A percentile compares a stretch with the other conserved stretches of the same genome.
phyloP scores from a whole-genome alignment of 495 filamentous ascomycete genomes.

The Apiosordaria backusii region DNA sequence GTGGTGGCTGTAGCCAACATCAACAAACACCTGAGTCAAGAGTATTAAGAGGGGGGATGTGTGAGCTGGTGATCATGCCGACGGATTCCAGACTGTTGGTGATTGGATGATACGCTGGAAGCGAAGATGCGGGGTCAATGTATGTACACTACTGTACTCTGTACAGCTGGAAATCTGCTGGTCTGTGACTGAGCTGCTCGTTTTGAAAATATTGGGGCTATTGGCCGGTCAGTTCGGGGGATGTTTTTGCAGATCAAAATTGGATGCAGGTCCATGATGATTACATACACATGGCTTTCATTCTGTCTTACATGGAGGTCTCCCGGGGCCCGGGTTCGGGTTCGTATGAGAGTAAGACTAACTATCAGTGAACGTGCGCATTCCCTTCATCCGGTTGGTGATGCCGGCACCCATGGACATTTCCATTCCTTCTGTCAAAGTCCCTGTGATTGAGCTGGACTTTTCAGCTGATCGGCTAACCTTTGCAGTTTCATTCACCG shows the following conservation, averaged over 20 bases:
- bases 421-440: neutral
- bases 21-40: slow-evolving; percentile 1
- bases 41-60: neutral
- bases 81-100: neutral
- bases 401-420: neutral
- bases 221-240: neutral
- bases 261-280: neutral
- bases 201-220: neutral
- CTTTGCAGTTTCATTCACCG: neutral
- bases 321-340: neutral
- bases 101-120: neutral
- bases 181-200: neutral
- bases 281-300: neutral
- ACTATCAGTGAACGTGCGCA: neutral
- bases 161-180: neutral
- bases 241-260: neutral
- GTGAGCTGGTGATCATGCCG: slow-evolving; percentile 3
- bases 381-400: slow-evolving; percentile 7
- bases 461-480: slow-evolving; percentile 7
- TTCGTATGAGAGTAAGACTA: neutral
- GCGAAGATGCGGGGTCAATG: neutral
- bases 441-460: neutral
- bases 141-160: neutral
- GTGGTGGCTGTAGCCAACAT: neutral
- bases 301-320: neutral